A percentile compares a stretch with the other conserved stretches of the same genome.
Evolutionary conservation across 148 eudicot genomes (phyloP).

Genomic region (Rhododendron simsii): DNA sequence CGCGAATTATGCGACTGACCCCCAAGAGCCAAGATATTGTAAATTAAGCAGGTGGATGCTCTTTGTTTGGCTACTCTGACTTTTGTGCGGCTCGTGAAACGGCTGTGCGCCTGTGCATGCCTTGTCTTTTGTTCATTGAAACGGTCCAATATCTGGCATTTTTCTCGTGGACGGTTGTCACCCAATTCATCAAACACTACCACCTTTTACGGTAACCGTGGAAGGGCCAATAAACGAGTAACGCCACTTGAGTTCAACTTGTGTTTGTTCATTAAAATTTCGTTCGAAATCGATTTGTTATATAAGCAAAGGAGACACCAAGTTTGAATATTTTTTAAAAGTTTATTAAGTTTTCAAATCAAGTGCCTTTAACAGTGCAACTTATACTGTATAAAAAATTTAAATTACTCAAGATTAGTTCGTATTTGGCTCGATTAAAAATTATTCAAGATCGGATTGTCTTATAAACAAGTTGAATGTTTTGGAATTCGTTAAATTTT

Average conservation of each 20-base stretch:
- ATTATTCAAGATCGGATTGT: neutral
- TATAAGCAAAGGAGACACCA: too few relatives aligned
- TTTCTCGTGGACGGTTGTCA: neutral
- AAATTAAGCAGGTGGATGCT: neutral
- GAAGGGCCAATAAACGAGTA: neutral
- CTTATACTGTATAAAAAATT: neutral
- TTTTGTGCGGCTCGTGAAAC: neutral
- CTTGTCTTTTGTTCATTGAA: neutral
- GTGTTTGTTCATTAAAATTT: neutral
- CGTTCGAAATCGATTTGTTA: neutral
- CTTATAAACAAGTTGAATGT: neutral
- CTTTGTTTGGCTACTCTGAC: neutral
- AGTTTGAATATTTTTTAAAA: neutral
- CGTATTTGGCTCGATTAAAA: neutral
- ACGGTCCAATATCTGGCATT: neutral
- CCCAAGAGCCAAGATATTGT: neutral
- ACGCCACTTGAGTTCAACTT: neutral
- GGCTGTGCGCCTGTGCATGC: neutral
- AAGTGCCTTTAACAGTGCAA: neutral
- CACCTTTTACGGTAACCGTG: neutral
- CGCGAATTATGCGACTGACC: too few relatives aligned
- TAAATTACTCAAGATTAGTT: neutral
- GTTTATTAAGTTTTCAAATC: too few relatives aligned
- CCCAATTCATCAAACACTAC: neutral
- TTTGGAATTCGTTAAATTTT: neutral